Evolutionary conservation across 805 yeast species (phyloP).

Genomic region (Metschnikowia lunata): DNA sequence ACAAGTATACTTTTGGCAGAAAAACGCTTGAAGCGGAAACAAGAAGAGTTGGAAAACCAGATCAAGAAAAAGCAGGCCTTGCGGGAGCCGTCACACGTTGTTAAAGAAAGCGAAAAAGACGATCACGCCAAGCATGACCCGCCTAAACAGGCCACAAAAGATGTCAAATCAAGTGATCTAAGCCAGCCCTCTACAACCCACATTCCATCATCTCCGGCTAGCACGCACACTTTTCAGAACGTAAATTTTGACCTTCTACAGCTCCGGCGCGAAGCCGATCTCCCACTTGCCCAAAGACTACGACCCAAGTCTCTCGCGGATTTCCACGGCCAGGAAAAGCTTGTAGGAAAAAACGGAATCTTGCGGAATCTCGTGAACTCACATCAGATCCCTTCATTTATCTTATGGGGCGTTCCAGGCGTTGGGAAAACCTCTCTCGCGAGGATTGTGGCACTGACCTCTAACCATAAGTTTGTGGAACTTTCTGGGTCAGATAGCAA

Average conservation of each 20-base stretch:
- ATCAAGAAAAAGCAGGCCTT: constrained; percentile 4
- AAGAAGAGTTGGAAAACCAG: constrained; percentile 14
- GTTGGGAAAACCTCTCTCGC: constrained; percentile 43
- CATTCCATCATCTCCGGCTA: not conserved
- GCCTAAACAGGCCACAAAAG: not conserved
- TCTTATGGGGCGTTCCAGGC: constrained; percentile 44
- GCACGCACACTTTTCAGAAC: not conserved
- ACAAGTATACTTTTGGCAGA: constrained; percentile 35
- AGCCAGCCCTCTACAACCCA: not conserved
- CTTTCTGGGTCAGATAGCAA: constrained; percentile 38
- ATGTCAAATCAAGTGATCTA: not conserved
- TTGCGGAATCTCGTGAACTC: constrained; percentile 32
- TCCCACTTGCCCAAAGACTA: constrained; percentile 39
- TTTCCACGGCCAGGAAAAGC: constrained; percentile 39
- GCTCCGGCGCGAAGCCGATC: constrained; percentile 19
- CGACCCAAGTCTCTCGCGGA: constrained; percentile 37
- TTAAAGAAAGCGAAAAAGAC: not conserved
- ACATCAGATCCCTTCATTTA: constrained; percentile 35
- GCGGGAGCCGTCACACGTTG: not conserved
- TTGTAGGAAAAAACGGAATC: constrained; percentile 35
- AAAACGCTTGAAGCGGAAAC: constrained; percentile 20
- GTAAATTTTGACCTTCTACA: not conserved
- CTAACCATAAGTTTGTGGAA: constrained; percentile 33
- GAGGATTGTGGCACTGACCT: constrained; percentile 32
- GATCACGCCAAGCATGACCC: not conserved